Conservation (phyloP, 2,329 filamentous ascomycete species). For the Sarocladium strictum region DNA sequence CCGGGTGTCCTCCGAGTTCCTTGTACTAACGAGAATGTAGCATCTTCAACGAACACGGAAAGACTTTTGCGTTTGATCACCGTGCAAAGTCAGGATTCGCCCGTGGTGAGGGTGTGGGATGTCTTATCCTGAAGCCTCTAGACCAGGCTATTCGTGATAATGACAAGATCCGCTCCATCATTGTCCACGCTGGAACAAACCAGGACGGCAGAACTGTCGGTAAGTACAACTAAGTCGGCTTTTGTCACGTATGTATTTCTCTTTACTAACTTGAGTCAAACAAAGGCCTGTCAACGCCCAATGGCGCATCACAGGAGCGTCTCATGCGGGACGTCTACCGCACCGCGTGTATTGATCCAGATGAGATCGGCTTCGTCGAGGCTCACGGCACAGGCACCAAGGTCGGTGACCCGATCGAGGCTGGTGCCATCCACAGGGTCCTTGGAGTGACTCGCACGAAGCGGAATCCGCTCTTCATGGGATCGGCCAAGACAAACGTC, state of each 20-base stretch:
- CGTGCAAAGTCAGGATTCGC: constrained; percentile 39
- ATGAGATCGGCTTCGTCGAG: constrained; percentile 27
- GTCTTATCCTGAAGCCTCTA: constrained; percentile 37
- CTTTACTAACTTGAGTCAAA: no score
- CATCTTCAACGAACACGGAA: constrained; percentile 1
- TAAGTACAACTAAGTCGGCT: constrained; percentile 31
- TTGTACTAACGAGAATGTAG: background rate
- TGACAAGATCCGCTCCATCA: constrained; percentile 28
- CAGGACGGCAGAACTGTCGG: constrained; percentile 22
- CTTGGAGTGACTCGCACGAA: background rate
- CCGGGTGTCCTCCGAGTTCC: no score
- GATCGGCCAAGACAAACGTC: constrained; percentile 10
- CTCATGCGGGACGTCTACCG: constrained; percentile 25
- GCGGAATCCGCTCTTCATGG: background rate
- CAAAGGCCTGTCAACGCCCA: constrained; percentile 36
- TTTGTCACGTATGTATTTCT: no score
- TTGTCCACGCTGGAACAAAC: constrained; percentile 26
- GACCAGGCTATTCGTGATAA: constrained; percentile 34
- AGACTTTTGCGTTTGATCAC: constrained; percentile 24
- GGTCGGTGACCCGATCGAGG: constrained; percentile 9
- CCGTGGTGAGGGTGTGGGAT: constrained; percentile 28
- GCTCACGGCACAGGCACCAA: constrained; percentile 35
- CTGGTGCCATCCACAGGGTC: background rate
- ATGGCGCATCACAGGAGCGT: constrained; percentile 19
- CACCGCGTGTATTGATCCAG: constrained; percentile 15